Conservation (phyloP, 2,329 filamentous ascomycete genomes). For the Cordyceps pruinosa region DNA sequence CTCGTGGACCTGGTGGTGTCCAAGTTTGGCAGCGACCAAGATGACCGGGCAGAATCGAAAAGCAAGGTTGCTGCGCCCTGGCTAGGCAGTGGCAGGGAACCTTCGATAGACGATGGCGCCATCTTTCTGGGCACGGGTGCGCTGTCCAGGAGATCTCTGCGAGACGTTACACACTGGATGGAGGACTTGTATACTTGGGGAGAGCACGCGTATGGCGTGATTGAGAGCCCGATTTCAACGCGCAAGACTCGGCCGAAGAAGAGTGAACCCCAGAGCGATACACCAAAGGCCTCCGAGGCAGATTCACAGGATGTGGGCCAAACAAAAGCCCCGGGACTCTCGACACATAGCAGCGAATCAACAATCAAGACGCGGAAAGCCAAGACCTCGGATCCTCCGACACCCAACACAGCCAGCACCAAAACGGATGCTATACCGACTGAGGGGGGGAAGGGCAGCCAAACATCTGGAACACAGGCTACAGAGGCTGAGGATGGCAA, state of each 20-base stretch:
- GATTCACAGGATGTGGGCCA: neutral
- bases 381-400: neutral
- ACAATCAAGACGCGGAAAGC: neutral
- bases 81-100: conserved; percentile 65
- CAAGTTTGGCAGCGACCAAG: conserved; percentile 63
- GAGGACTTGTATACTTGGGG: conserved; percentile 82
- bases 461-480: neutral
- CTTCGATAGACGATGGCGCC: conserved; percentile 69
- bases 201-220: conserved; percentile 75
- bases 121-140: conserved; percentile 78
- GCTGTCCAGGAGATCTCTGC: conserved; percentile 63
- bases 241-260: conserved; percentile 42
- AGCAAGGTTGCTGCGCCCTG: conserved; percentile 39
- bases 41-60: conserved; percentile 20
- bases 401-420: neutral
- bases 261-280: neutral
- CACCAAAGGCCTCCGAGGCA: neutral
- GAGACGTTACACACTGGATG: conserved; percentile 76
- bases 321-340: neutral
- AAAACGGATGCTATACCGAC: neutral
- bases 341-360: neutral
- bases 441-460: neutral
- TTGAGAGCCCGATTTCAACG: conserved; percentile 66
- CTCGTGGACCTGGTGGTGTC: conserved; percentile 84
- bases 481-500: conserved; percentile 29